phyloP scores from a whole-genome alignment of 2,329 filamentous ascomycete genomes.

The Balansia obtecta region DNA sequence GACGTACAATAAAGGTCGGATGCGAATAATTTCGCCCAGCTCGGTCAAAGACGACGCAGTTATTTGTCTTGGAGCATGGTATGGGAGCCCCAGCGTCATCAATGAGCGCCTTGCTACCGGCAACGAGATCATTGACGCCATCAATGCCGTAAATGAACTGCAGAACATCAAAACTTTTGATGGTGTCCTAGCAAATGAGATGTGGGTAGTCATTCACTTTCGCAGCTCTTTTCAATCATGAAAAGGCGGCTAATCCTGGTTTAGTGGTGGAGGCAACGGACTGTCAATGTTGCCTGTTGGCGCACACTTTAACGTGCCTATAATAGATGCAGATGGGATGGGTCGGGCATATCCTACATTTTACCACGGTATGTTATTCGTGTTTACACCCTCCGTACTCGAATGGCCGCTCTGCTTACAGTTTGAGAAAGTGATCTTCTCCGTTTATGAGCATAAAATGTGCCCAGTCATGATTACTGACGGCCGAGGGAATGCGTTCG shows the following conservation, averaged over 20 bases:
- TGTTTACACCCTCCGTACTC: too few relatives aligned
- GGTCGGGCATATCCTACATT: conserved; percentile 26
- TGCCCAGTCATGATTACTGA: conserved; percentile 25
- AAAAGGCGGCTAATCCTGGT: neutral
- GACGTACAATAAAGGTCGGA: conserved; percentile 20
- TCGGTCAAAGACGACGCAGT: conserved; percentile 24
- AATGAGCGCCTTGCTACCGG: conserved; percentile 25
- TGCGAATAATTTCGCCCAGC: conserved; percentile 27
- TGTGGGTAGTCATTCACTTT: conserved; percentile 15
- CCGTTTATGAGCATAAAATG: conserved; percentile 25
- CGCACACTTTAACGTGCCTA: conserved; percentile 23
- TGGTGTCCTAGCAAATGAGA: conserved; percentile 24
- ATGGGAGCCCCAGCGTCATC: conserved; percentile 29
- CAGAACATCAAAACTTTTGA: conserved; percentile 19
- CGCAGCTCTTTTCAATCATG: too few relatives aligned
- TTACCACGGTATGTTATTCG: conserved; percentile 18
- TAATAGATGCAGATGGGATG: conserved; percentile 26
- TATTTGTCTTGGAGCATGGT: conserved; percentile 31
- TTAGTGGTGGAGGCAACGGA: conserved; percentile 26
- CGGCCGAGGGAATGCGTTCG: conserved; percentile 21
- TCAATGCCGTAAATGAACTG: conserved; percentile 22
- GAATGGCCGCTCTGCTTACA: too few relatives aligned
- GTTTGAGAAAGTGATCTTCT: conserved; percentile 19
- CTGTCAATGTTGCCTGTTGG: conserved; percentile 21
- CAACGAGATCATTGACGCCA: conserved; percentile 23